Conservation (phyloP, 148 eudicot species). For the Amaranthus hypochondriacus region DNA sequence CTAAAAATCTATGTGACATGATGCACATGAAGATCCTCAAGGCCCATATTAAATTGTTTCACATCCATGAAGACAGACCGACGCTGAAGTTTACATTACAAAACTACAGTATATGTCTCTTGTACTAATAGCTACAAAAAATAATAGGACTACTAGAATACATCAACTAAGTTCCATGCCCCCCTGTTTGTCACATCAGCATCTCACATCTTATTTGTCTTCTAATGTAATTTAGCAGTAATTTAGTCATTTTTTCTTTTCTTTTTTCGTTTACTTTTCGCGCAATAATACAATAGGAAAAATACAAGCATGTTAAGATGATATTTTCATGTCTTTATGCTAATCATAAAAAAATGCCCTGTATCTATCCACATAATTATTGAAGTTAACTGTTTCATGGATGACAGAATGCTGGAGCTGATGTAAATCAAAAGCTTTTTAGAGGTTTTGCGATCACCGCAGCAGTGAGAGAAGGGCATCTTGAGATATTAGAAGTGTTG, state of each 20-base stretch:
- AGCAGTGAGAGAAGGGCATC: slow-evolving; percentile 78
- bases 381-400: slow-evolving; percentile 16
- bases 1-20: slow-evolving; percentile 21
- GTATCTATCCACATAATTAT: background rate
- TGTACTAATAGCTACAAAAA: background rate
- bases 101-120: slow-evolving; percentile 20
- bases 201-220: slow-evolving; percentile 10
- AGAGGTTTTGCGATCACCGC: slow-evolving; percentile 78
- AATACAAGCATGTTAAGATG: background rate
- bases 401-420: slow-evolving; percentile 75
- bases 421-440: slow-evolving; percentile 80
- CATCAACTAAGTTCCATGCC: slow-evolving; percentile 13
- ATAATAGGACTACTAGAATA: slow-evolving; percentile 3
- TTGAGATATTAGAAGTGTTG: slow-evolving; percentile 69
- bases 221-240: slow-evolving; percentile 4
- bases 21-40: slow-evolving; percentile 30
- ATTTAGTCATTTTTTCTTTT: background rate
- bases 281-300: background rate
- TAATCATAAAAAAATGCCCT: background rate
- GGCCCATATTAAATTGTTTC: slow-evolving; percentile 39
- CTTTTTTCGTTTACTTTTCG: background rate
- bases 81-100: slow-evolving; percentile 21
- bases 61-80: slow-evolving; percentile 21
- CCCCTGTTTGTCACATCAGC: slow-evolving; percentile 23
- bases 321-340: background rate